Evolutionary conservation across 2,329 filamentous ascomycete genomes (phyloP).

Genomic region (Fusarium dlaminii): DNA sequence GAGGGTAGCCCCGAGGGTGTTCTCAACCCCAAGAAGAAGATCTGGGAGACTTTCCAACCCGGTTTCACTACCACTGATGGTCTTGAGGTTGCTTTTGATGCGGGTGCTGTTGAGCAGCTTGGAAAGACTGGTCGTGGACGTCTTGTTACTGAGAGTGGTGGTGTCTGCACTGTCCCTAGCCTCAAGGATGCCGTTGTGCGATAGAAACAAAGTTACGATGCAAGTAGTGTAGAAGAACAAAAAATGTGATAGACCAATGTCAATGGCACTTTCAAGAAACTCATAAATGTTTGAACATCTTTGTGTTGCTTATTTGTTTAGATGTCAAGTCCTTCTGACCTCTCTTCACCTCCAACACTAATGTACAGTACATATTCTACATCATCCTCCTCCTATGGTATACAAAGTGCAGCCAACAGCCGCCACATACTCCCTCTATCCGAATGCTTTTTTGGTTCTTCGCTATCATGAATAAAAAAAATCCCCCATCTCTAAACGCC

Average conservation of each 20-base stretch:
- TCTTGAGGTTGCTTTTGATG: conserved; percentile 88
- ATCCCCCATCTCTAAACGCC: conserved; percentile 25
- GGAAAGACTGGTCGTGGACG: conserved; percentile 73
- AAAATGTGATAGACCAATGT: conserved; percentile 5
- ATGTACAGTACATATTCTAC: conserved; percentile 37
- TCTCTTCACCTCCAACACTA: conserved; percentile 1
- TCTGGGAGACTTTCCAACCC: conserved; percentile 97
- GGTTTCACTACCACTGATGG: conserved; percentile 89
- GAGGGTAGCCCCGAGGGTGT: conserved; percentile 91
- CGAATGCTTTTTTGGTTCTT: conserved; percentile 33
- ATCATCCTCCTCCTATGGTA: conserved; percentile 29
- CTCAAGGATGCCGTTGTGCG: conserved; percentile 84
- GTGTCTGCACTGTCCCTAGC: conserved; percentile 83
- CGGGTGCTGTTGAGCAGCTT: conserved; percentile 77
- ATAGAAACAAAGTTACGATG: conserved; percentile 58
- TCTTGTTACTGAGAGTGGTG: conserved; percentile 80
- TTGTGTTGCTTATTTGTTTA: not conserved
- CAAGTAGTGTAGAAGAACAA: conserved; percentile 15
- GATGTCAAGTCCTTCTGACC: not conserved
- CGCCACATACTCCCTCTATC: conserved; percentile 9
- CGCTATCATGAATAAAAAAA: conserved; percentile 9
- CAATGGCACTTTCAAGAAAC: not conserved
- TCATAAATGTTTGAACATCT: not conserved
- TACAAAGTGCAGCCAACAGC: conserved; percentile 15
- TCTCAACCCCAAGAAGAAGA: conserved; percentile 99